Conservation (phyloP, 805 yeast species). For the Barnettozyma siamensis region DNA sequence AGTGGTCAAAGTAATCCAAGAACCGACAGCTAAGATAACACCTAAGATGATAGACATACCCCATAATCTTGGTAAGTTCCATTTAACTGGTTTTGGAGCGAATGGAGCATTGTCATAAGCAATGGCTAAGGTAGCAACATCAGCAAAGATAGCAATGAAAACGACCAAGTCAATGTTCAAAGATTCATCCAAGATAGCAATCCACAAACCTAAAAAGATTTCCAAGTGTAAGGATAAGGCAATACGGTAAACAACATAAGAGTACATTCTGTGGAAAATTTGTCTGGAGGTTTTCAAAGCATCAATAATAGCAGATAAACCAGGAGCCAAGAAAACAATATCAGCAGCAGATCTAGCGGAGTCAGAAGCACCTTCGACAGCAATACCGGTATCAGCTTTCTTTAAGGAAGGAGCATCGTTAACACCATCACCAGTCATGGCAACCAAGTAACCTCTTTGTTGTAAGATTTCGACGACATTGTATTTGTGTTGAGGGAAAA, state of each 20-base stretch:
- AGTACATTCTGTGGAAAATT: conserved; percentile 98
- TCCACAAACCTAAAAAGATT: conserved; percentile 93
- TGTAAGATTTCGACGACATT: conserved; percentile 93
- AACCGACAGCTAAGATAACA: conserved; percentile 78
- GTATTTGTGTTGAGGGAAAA: conserved; percentile 97
- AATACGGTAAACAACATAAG: conserved; percentile 96
- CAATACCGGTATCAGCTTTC: conserved; percentile 96
- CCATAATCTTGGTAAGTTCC: conserved; percentile 97
- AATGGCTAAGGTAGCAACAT: conserved; percentile 94
- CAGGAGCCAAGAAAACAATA: conserved; percentile 92
- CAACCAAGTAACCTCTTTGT: conserved; percentile 94
- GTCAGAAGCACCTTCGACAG: conserved; percentile 97
- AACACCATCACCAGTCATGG: conserved; percentile 99
- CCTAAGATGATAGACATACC: conserved; percentile 92
- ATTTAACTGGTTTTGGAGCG: conserved; percentile 88
- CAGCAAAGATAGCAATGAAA: conserved; percentile 95
- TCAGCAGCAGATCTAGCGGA: conserved; percentile 97
- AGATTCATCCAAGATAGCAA: conserved; percentile 84
- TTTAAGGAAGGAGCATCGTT: conserved; percentile 96
- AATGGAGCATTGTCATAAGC: conserved; percentile 97
- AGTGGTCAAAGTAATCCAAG: conserved; percentile 93
- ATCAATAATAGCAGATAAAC: conserved; percentile 91
- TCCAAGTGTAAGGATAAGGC: conserved; percentile 94
- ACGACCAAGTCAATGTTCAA: conserved; percentile 88
- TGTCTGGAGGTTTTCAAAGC: conserved; percentile 93